Evolutionary conservation across 2,329 filamentous ascomycete genomes (phyloP).

Genomic region (Colletotrichum australisinense): DNA sequence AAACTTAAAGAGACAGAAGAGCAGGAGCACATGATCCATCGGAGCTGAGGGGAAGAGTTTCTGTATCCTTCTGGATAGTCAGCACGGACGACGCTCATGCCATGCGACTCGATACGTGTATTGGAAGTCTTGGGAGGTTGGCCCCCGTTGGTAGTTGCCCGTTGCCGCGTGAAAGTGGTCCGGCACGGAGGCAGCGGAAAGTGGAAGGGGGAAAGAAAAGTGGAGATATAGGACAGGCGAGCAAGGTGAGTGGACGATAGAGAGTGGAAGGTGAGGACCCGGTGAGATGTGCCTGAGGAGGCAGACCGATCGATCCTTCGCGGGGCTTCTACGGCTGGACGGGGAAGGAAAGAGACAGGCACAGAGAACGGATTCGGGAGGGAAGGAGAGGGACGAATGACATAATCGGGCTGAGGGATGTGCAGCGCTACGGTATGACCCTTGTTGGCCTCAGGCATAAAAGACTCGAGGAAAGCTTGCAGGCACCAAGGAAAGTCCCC

Average conservation of each 20-base stretch:
- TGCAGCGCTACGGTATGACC: neutral
- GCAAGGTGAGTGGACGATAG: conserved; percentile 4
- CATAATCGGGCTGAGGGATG: conserved; percentile 17
- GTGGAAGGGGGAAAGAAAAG: neutral
- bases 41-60: neutral
- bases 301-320: conserved; percentile 13
- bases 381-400: conserved; percentile 13
- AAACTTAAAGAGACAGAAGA: neutral
- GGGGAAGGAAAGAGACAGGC: neutral
- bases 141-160: neutral
- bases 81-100: conserved; percentile 10
- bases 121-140: neutral
- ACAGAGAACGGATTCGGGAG: no score
- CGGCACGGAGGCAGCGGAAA: neutral
- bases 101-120: conserved; percentile 1
- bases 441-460: neutral
- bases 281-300: conserved; percentile 4
- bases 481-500: conserved; percentile 2
- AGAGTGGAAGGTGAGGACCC: neutral
- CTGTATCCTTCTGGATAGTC: no score
- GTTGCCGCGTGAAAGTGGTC: neutral
- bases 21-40: neutral
- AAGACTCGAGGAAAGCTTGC: neutral
- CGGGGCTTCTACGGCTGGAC: neutral
- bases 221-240: neutral